phyloP scores from a whole-genome alignment of 2,329 filamentous ascomycete genomes.

The Diplodia intermedia region DNA sequence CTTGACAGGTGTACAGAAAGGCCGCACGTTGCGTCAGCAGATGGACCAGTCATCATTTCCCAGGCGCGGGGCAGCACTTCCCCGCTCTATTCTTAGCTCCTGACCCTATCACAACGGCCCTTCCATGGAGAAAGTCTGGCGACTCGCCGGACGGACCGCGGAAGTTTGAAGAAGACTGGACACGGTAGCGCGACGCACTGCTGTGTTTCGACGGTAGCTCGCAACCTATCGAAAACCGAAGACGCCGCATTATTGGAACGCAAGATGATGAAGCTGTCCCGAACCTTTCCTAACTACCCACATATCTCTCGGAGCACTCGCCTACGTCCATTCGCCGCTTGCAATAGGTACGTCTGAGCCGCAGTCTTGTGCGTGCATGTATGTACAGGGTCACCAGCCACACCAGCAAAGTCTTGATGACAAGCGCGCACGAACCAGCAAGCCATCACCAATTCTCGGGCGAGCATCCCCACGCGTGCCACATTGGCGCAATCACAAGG shows the following conservation, averaged over 20 bases:
- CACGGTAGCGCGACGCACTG: not conserved
- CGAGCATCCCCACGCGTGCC: slow-evolving; percentile 22
- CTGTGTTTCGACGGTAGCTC: not conserved
- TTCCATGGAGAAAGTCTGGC: slow-evolving; percentile 8
- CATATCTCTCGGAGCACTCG: not conserved
- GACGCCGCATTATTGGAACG: not conserved
- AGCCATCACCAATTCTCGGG: slow-evolving; percentile 21
- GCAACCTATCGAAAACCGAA: slow-evolving; percentile 2
- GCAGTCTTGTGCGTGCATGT: not conserved
- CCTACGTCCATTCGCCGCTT: not conserved
- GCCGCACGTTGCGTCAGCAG: slow-evolving; percentile 10
- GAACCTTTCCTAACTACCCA: not conserved
- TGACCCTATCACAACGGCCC: not conserved
- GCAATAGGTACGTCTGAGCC: no score
- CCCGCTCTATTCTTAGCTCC: slow-evolving; percentile 22
- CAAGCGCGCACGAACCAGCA: not conserved
- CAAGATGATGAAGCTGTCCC: not conserved
- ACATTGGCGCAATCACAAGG: slow-evolving; percentile 27
- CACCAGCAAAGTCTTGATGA: not conserved
- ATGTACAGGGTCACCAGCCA: slow-evolving; percentile 9
- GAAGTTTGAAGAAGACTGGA: not conserved
- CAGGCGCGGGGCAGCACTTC: slow-evolving; percentile 14
- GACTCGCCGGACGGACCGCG: slow-evolving; percentile 17
- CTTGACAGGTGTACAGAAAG: not conserved
- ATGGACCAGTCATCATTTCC: slow-evolving; percentile 12